Evolutionary conservation across 441 rosid species (phyloP).

Genomic region (Bocquillonia castaneifolia): DNA sequence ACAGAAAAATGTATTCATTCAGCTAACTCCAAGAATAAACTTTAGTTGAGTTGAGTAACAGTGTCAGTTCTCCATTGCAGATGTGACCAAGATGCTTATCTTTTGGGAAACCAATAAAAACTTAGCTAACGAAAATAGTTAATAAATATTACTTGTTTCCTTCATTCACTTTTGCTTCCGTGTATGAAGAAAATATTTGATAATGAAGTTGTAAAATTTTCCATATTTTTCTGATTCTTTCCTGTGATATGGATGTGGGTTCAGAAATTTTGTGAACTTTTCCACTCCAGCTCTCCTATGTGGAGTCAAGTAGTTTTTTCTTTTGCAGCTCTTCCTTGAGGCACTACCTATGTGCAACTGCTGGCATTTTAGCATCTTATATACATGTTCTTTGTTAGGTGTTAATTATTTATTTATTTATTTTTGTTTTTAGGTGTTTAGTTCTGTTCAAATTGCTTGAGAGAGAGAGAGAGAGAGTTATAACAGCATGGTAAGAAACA

Average conservation of each 20-base stretch:
- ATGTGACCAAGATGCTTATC: background rate
- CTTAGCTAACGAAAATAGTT: background rate
- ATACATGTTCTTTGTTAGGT: too few relatives aligned
- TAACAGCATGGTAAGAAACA: background rate
- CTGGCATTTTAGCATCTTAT: too few relatives aligned
- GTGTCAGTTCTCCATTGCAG: background rate
- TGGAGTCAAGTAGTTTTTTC: background rate
- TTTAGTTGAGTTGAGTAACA: background rate
- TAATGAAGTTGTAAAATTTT: background rate
- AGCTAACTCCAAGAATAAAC: background rate
- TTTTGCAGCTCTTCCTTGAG: background rate
- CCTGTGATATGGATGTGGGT: too few relatives aligned
- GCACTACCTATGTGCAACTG: too few relatives aligned
- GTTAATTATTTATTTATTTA: too few relatives aligned
- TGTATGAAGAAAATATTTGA: background rate
- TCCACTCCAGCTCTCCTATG: background rate
- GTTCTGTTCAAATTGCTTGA: too few relatives aligned
- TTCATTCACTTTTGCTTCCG: too few relatives aligned
- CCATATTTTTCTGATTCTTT: background rate
- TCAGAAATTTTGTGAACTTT: background rate
- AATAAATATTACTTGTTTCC: background rate
- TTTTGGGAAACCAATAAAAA: background rate
- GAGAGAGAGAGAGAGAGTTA: background rate
- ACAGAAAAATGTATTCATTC: background rate
- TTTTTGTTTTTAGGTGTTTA: too few relatives aligned